These are phyloP conservation scores for Logfia minima DNA, from an alignment of 129 eudicot species.

Conservation along the genomic window DNA sequence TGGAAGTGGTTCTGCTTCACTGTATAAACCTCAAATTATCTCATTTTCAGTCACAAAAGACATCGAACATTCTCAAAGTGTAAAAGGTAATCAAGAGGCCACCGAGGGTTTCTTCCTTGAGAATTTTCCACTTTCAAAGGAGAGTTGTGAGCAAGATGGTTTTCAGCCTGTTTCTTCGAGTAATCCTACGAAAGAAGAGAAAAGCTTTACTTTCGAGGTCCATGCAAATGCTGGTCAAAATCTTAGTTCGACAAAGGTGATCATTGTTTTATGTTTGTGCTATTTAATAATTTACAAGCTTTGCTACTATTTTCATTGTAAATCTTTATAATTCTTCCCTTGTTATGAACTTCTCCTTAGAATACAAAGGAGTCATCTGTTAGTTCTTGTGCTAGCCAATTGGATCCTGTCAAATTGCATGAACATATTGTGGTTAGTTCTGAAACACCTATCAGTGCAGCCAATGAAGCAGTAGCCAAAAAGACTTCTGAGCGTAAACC, in stretches of 20 bases:
- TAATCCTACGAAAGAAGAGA: slow-evolving; percentile 44
- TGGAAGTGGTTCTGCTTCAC: slow-evolving; percentile 33
- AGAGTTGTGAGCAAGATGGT: slow-evolving; percentile 2
- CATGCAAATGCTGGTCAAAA: slow-evolving; percentile 45
- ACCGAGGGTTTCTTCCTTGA: slow-evolving; percentile 28
- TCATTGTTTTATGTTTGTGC: background rate
- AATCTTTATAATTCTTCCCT: slow-evolving; percentile 2
- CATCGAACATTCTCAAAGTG: slow-evolving; percentile 38
- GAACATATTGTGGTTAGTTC: slow-evolving; percentile 33
- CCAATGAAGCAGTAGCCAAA: slow-evolving; percentile 40
- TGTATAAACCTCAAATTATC: slow-evolving; percentile 36
- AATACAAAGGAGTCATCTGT: slow-evolving; percentile 42
- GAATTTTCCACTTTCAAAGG: slow-evolving; percentile 21
- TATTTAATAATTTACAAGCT: background rate
- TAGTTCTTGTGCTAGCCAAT: slow-evolving; percentile 34
- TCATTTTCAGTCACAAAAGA: slow-evolving; percentile 34
- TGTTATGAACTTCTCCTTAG: slow-evolving; percentile 30
- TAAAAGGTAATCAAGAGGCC: slow-evolving; percentile 25
- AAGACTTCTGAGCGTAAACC: slow-evolving; percentile 58
- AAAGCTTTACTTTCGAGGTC: slow-evolving; percentile 56
- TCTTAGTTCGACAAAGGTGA: slow-evolving; percentile 34
- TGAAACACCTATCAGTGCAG: slow-evolving; percentile 32
- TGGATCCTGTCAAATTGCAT: slow-evolving; percentile 30
- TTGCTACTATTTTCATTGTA: background rate
- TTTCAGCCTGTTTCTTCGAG: slow-evolving; percentile 24